Evolutionary conservation across 176 grass and related monocot genomes (phyloP), one percentile per base, ranked within the genome.

Genomic region (Chloris gayana): DNA sequence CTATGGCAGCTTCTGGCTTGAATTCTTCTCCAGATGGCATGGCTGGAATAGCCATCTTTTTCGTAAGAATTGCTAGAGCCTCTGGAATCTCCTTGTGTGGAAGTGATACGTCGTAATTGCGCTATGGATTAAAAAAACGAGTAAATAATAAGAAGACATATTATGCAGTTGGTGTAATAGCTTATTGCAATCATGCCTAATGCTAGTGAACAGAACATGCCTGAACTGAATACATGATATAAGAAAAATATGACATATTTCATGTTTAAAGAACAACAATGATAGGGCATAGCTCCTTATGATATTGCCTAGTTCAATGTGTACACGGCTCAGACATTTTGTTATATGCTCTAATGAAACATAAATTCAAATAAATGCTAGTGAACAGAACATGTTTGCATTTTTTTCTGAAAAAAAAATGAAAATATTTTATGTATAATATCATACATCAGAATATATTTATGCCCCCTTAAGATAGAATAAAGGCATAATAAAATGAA

Each of bases 101-200:
- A 67, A 98, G 92, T 47, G 92, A 85, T 29, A 91, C 69, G 81
- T 98, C 88, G 42, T 98, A 98, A 74, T 98, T 98, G 54, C 90
- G 87, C 95, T 98, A 83, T 59, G 19, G 18, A 80, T 65, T 64
- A 35, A 76, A 1, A 62, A 41, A 6, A 82, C 7, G 13, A 30
- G 30, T 30, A 6, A 47, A 38, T 14, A 30, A 59, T 0, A 77
- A 33, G n/a, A 77, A 31, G 19, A 61, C 15, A 54, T 75, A 45
- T 53, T 54, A 56, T 62, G 9, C 5, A 68, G 33, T 67, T 60
- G 72, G 11, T 39, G 49, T 0, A 45, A 21, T 26, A 33, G 31
- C 15, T 14, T 42, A 37, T 25, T 24, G 47, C 37, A 72, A 17
- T 14, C 39, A 44, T 35, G 41, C 42, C 14, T 34, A 66, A 39